Conservation (phyloP, 768 basidiomycete genomes). For the Russula virescens region DNA sequence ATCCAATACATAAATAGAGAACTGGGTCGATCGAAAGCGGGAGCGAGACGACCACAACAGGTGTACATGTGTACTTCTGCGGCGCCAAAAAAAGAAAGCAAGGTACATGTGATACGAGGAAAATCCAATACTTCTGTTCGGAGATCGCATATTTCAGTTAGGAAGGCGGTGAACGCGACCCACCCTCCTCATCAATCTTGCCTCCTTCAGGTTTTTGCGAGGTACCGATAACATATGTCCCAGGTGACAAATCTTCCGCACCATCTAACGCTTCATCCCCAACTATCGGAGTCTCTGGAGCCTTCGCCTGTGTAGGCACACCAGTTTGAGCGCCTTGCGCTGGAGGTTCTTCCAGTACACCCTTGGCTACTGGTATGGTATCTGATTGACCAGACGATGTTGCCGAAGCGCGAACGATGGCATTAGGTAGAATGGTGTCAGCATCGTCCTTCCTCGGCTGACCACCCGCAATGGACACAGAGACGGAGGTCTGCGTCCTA, state of each 20-base stretch:
- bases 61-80: not conserved
- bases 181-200: constrained; percentile 18
- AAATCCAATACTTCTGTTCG: not conserved
- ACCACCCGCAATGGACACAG: constrained; percentile 23
- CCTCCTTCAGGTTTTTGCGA: constrained; percentile 12
- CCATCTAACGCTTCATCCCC: not conserved
- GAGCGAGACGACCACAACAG: not conserved
- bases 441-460: constrained; percentile 20
- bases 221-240: not conserved
- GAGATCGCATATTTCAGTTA: not conserved
- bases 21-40: not conserved
- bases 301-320: not conserved
- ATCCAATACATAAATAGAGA: constrained; percentile 19
- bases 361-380: not conserved
- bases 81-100: constrained; percentile 1
- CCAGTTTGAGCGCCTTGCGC: not conserved
- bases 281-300: constrained; percentile 1
- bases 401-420: constrained; percentile 1
- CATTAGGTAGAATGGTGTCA: not conserved
- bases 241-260: not conserved
- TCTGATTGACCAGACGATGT: constrained; percentile 14
- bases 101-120: not conserved
- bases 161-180: constrained; percentile 3
- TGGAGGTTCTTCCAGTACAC: not conserved
- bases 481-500: constrained; percentile 24